Evolutionary conservation across 2,329 filamentous ascomycete species (phyloP).

Genomic region (Epichloe amarillans): DNA sequence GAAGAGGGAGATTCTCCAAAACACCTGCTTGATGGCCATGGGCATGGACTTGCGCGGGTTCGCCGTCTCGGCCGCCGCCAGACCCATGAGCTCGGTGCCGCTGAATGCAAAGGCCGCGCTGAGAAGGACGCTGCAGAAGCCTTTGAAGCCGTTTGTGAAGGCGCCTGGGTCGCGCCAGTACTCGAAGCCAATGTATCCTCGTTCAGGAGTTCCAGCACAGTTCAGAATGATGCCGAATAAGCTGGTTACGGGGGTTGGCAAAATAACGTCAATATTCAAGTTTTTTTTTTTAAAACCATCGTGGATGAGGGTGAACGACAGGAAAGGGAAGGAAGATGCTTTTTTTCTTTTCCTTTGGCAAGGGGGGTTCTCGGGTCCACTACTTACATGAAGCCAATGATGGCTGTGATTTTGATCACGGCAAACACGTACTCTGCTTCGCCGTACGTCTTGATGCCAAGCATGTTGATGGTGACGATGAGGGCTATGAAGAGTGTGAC

Average conservation of each 20-base stretch:
- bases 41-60: constrained; percentile 14
- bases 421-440: constrained; percentile 83
- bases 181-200: constrained; percentile 10
- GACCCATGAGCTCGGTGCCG: constrained; percentile 13
- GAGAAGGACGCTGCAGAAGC: constrained; percentile 11
- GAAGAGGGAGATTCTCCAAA: constrained; percentile 13
- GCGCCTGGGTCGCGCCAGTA: constrained; percentile 13
- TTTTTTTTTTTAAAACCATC: no score
- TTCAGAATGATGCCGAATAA: constrained; percentile 12
- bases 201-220: constrained; percentile 9
- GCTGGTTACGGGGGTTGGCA: neutral
- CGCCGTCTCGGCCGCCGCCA: constrained; percentile 12
- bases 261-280: neutral
- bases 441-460: constrained; percentile 77
- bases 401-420: constrained; percentile 70
- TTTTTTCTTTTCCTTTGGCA: no score
- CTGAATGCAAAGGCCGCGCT: constrained; percentile 10
- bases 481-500: constrained; percentile 67
- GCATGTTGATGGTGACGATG: constrained; percentile 74
- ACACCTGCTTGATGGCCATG: constrained; percentile 13
- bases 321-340: no score
- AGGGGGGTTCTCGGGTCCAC: no score
- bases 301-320: no score
- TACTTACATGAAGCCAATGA: constrained; percentile 74
- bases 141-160: constrained; percentile 13